A percentile compares a stretch with the other conserved stretches of the same genome.
Evolutionary conservation across 495 filamentous ascomycete species (phyloP).

Genomic region (Cercophora samala): DNA sequence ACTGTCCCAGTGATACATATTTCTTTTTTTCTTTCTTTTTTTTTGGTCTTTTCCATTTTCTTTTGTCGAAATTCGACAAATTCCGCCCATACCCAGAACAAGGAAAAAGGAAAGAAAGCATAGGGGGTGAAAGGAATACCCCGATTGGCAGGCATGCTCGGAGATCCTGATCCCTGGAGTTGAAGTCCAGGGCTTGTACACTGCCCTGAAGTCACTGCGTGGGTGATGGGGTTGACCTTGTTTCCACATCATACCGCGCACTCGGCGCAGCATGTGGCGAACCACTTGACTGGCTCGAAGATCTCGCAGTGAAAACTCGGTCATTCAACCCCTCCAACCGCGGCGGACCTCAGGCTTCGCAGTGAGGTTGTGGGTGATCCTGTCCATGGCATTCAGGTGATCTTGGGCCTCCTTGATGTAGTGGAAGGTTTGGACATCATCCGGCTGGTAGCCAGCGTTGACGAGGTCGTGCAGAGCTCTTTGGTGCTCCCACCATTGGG

Average conservation of each 20-base stretch:
- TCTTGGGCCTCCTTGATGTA: constrained; percentile 44
- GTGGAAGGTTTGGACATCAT: constrained; percentile 43
- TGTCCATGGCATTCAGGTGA: constrained; percentile 45
- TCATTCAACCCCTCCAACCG: constrained; percentile 28
- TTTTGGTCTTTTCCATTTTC: not conserved
- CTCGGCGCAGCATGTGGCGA: not conserved
- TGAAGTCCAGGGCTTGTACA: not conserved
- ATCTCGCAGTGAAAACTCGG: not conserved
- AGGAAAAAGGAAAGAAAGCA: constrained; percentile 4
- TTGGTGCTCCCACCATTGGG: constrained; percentile 49
- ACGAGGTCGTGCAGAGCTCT: constrained; percentile 44
- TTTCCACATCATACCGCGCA: constrained; percentile 4
- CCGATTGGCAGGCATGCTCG: not conserved
- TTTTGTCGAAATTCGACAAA: constrained; percentile 1
- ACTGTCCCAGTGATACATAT: constrained; percentile 1
- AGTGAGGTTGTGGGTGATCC: constrained; percentile 32
- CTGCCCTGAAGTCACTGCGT: not conserved
- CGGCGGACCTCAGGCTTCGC: constrained; percentile 30
- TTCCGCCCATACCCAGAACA: not conserved
- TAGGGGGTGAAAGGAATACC: not conserved
- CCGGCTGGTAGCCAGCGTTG: constrained; percentile 43
- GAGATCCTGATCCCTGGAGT: not conserved
- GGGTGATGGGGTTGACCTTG: not conserved
- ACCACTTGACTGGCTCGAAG: not conserved
- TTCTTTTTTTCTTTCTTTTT: constrained; percentile 13